These are phyloP conservation scores for Cladosporium oxysporum DNA, from an alignment of 2,329 filamentous ascomycete genomes.

Conservation along the genomic window DNA sequence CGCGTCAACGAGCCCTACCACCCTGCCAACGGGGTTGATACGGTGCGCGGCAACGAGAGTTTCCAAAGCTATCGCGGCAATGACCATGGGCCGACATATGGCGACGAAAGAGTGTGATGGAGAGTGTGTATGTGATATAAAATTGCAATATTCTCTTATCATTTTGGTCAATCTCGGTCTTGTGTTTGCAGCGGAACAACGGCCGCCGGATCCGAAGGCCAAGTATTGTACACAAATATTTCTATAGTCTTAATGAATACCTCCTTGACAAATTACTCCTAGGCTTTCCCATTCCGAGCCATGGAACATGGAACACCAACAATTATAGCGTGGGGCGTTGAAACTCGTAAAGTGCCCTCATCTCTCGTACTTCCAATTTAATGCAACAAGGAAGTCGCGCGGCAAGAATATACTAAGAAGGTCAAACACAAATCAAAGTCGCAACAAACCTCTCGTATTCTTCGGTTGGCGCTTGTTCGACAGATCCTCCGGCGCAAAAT, in stretches of 20 bases:
- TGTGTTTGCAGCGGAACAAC: neutral
- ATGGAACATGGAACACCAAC: neutral
- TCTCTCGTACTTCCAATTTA: neutral
- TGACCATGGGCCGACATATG: conserved; percentile 1
- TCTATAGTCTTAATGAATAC: neutral
- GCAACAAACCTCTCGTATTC: neutral
- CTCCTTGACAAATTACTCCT: neutral
- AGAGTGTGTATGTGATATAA: neutral
- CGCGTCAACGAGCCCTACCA: neutral
- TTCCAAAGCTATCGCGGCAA: conserved; percentile 12
- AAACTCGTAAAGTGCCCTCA: neutral
- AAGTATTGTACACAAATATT: neutral
- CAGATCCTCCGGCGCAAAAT: neutral
- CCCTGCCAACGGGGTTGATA: neutral
- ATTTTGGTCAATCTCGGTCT: neutral
- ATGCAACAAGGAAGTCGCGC: neutral
- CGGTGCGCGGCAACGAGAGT: neutral
- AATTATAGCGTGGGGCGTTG: neutral
- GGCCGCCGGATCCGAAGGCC: neutral
- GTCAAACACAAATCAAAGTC: neutral
- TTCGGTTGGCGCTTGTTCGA: neutral
- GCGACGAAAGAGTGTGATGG: conserved; percentile 4
- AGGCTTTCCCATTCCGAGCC: neutral
- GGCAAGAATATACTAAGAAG: neutral
- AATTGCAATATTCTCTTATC: neutral